Percentiles rank a stretch among this genome's conserved stretches.
Conservation (phyloP, 2,329 filamentous ascomycete species). For the Pseudocercospora fuligena region DNA sequence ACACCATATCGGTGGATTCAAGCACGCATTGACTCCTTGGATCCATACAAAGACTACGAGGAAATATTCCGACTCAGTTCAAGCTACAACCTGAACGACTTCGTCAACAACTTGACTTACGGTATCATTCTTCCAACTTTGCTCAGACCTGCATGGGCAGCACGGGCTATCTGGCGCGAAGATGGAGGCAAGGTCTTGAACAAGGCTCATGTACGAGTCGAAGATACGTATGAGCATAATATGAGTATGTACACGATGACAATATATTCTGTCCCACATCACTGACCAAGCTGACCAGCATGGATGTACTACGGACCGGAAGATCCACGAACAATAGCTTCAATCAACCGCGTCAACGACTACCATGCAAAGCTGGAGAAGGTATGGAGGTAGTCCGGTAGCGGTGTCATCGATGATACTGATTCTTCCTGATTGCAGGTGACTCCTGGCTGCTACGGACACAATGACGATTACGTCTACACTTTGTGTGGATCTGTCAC, state of each 20-base stretch:
- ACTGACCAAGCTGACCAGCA: neutral
- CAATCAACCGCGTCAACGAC: slow-evolving; percentile 12
- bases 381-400: neutral
- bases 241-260: neutral
- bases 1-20: slow-evolving; percentile 11
- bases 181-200: slow-evolving; percentile 14
- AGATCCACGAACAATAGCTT: slow-evolving; percentile 1
- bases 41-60: slow-evolving; percentile 14
- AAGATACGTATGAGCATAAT: neutral
- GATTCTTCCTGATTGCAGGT: neutral
- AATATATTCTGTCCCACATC: neutral
- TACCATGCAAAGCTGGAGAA: slow-evolving; percentile 10
- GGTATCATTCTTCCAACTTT: slow-evolving; percentile 5
- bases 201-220: slow-evolving; percentile 3
- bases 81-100: slow-evolving; percentile 8
- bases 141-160: slow-evolving; percentile 9
- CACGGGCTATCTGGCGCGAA: slow-evolving; percentile 12
- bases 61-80: slow-evolving; percentile 5
- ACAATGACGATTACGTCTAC: slow-evolving; percentile 14
- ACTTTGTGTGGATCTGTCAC: neutral
- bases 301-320: slow-evolving; percentile 1
- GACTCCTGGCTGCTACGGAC: slow-evolving; percentile 12
- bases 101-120: slow-evolving; percentile 10
- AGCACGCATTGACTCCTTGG: slow-evolving; percentile 7
- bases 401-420: neutral